A percentile compares a stretch with the other conserved stretches of the same genome.
Evolutionary conservation across 2,329 filamentous ascomycete genomes (phyloP).

Genomic region (Exophiala calicioides): DNA sequence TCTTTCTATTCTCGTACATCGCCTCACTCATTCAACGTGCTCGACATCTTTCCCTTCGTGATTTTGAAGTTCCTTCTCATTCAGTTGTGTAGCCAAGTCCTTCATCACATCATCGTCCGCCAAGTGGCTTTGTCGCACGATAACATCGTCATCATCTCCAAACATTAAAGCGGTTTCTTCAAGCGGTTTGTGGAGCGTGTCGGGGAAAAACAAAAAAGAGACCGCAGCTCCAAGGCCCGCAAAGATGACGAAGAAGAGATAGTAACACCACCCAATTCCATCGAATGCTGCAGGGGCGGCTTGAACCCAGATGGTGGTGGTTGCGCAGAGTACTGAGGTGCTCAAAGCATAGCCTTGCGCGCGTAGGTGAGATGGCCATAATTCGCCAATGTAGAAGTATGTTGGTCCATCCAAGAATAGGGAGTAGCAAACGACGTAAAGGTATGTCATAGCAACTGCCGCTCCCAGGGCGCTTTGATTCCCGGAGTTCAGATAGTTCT

Average conservation of each 20-base stretch:
- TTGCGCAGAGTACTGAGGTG: neutral
- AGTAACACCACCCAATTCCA: slow-evolving; percentile 36
- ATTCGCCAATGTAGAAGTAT: neutral
- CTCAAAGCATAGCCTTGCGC: neutral
- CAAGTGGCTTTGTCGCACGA: no score
- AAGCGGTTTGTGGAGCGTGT: neutral
- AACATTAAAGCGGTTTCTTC: neutral
- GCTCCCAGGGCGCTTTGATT: slow-evolving; percentile 11
- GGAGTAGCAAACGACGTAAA: neutral
- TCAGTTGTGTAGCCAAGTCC: no score
- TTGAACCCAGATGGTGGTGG: slow-evolving; percentile 2
- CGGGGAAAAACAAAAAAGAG: neutral
- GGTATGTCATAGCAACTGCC: slow-evolving; percentile 8
- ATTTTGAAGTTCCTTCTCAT: no score
- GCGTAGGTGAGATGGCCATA: neutral
- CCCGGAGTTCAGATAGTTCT: slow-evolving; percentile 1
- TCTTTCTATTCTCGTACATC: no score
- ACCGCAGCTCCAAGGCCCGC: no score
- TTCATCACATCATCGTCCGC: no score
- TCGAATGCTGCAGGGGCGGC: slow-evolving; percentile 28
- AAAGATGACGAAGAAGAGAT: slow-evolving; percentile 30
- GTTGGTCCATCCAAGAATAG: neutral
- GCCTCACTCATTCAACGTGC: no score
- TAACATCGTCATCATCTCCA: no score
- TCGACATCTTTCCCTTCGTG: no score